Evolutionary conservation across 2,329 filamentous ascomycete species (phyloP).

Genomic region (Paecilomyces fulvus): DNA sequence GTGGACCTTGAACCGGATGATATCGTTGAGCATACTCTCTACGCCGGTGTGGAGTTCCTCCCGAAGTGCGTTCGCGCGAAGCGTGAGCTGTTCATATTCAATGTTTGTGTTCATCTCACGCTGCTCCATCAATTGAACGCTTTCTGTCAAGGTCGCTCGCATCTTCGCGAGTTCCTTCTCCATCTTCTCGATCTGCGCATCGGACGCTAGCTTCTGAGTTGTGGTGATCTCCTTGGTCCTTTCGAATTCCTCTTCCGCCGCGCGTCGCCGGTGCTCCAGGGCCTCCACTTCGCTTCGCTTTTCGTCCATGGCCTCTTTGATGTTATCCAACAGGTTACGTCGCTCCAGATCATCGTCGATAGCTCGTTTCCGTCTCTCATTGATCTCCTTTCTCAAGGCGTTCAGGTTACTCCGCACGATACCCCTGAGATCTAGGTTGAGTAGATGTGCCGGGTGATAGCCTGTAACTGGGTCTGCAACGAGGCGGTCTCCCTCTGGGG

Average conservation of each 20-base stretch:
- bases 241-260: conserved; percentile 88
- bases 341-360: conserved; percentile 92
- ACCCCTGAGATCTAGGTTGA: conserved; percentile 81
- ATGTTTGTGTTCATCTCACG: conserved; percentile 94
- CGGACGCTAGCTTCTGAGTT: conserved; percentile 78
- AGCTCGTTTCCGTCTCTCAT: conserved; percentile 72
- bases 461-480: conserved; percentile 74
- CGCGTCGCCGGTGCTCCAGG: conserved; percentile 76
- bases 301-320: conserved; percentile 95
- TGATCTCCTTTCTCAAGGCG: conserved; percentile 76
- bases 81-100: conserved; percentile 88
- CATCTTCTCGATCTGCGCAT: conserved; percentile 96
- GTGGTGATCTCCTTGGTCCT: conserved; percentile 82
- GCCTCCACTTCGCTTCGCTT: conserved; percentile 89
- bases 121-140: conserved; percentile 85
- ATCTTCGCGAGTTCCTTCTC: conserved; percentile 96
- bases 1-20: conserved; percentile 98
- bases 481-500: conserved; percentile 61
- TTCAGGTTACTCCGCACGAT: conserved; percentile 72
- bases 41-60: conserved; percentile 97
- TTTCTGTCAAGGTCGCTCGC: conserved; percentile 73
- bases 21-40: conserved; percentile 90
- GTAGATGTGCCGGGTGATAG: conserved; percentile 79
- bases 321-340: conserved; percentile 84
- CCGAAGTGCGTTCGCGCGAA: conserved; percentile 72